phyloP scores from a whole-genome alignment of 441 rosid species.

The Brassica balearica region DNA sequence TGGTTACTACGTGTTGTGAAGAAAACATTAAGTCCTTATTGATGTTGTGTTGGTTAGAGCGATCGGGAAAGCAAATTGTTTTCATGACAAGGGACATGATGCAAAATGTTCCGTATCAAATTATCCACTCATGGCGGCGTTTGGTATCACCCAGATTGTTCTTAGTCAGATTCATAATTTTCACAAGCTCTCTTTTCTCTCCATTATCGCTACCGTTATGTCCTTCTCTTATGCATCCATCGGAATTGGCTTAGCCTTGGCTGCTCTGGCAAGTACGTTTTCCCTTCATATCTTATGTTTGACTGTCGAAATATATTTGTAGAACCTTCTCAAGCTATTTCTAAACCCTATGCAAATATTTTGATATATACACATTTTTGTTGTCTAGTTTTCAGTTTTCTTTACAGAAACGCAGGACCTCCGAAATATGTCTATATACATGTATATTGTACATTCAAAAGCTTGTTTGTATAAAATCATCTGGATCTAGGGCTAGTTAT shows the following conservation, averaged over 20 bases:
- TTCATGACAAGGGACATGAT: conserved; percentile 61
- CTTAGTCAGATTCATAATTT: conserved; percentile 73
- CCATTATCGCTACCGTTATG: conserved; percentile 68
- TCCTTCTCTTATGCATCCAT: conserved; percentile 67
- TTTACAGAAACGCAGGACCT: background rate
- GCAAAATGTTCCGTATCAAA: conserved; percentile 54
- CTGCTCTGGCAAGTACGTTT: conserved; percentile 56
- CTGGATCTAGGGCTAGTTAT: background rate
- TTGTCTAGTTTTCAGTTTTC: background rate
- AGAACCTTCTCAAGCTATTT: conserved; percentile 5
- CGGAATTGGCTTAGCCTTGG: conserved; percentile 61
- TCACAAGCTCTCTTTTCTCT: conserved; percentile 60
- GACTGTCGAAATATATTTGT: background rate
- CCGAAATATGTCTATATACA: background rate
- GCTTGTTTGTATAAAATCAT: background rate
- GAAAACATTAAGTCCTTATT: background rate
- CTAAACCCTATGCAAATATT: background rate
- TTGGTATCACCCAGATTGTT: conserved; percentile 57
- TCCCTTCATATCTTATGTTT: background rate
- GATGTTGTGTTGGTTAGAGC: conserved; percentile 50
- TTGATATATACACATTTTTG: background rate
- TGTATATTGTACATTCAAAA: background rate
- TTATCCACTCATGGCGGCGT: conserved; percentile 53
- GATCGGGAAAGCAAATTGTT: conserved; percentile 64
- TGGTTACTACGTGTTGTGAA: background rate